These are phyloP conservation scores for Heliamphora exappendiculata DNA, from an alignment of 148 eudicot species.

Conservation along the genomic window DNA sequence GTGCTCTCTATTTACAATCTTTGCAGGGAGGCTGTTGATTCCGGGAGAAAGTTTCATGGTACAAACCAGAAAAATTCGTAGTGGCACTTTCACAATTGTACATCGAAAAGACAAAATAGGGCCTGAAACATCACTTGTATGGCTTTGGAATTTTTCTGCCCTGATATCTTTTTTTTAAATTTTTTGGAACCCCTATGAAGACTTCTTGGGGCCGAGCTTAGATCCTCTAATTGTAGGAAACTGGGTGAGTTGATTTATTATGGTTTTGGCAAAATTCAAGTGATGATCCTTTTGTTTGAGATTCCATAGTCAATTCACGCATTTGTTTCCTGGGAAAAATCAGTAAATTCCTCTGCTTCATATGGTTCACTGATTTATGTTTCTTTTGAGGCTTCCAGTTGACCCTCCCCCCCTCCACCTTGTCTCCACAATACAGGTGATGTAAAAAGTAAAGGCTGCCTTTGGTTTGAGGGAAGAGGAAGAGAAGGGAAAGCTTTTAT, in stretches of 20 bases:
- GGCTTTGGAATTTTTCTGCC: not conserved
- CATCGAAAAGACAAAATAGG: not conserved
- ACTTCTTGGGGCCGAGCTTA: not conserved
- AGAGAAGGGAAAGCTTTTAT: too few relatives aligned
- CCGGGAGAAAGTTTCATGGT: conserved; percentile 71
- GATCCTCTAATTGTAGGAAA: not conserved
- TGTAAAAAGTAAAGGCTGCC: too few relatives aligned
- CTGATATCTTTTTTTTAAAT: too few relatives aligned
- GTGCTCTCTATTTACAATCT: not conserved
- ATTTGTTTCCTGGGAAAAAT: not conserved
- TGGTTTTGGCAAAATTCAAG: not conserved
- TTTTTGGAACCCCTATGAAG: not conserved
- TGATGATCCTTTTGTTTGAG: not conserved
- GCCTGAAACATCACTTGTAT: not conserved
- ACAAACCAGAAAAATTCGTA: conserved; percentile 35
- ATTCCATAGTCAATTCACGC: not conserved
- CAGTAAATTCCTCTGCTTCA: not conserved
- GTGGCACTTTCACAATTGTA: not conserved
- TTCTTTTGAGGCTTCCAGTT: not conserved
- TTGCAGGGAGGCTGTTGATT: conserved; percentile 88
- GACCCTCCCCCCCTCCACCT: not conserved
- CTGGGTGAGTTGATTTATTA: not conserved
- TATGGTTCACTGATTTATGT: not conserved
- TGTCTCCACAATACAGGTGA: too few relatives aligned
- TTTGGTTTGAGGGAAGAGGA: too few relatives aligned